Conservation (phyloP, 139 green algal species). For the Chlamydomonas eustigma region DNA sequence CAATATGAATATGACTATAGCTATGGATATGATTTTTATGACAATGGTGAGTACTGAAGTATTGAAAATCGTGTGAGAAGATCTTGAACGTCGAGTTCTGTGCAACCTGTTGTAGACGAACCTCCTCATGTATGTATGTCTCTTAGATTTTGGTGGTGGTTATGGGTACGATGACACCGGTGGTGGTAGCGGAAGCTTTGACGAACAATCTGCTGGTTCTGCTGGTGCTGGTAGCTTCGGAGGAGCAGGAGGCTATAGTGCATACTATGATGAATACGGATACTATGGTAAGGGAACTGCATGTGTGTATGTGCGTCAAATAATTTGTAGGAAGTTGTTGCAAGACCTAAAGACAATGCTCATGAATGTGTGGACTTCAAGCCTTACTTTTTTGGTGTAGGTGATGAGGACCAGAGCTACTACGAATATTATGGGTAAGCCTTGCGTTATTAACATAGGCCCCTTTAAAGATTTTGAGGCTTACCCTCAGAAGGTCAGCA, state of each 20-base stretch:
- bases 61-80: no score
- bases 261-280: constrained; percentile 16
- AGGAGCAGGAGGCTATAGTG: background rate
- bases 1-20: constrained; percentile 21
- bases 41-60: constrained; percentile 4
- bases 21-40: constrained; percentile 21
- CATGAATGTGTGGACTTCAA: no score
- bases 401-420: constrained; percentile 11
- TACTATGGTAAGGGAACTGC: constrained; percentile 10
- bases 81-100: no score
- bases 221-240: no score
- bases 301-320: background rate
- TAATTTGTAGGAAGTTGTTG: no score
- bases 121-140: no score
- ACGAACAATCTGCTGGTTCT: background rate
- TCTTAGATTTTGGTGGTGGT: background rate
- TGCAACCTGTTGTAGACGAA: no score
- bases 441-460: no score
- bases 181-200: background rate
- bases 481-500: no score
- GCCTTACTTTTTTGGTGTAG: background rate
- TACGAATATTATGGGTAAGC: constrained; percentile 19
- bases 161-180: background rate
- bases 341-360: no score
- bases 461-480: background rate